These are phyloP conservation scores for Leccinum solheimii DNA, from an alignment of 1,284 basidiomycete genomes.

Conservation along the genomic window DNA sequence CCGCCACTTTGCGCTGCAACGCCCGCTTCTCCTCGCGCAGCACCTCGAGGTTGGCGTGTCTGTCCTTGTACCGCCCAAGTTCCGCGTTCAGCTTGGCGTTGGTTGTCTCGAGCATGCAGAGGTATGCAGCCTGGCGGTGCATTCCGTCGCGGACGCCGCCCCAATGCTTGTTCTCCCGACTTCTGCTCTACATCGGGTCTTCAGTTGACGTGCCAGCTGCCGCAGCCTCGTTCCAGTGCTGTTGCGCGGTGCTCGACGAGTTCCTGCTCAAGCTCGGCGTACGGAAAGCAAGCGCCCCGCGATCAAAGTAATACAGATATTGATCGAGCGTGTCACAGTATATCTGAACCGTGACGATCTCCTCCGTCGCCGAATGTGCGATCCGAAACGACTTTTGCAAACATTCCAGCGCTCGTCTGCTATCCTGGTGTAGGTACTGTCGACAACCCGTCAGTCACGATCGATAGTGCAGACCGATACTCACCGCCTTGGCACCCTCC, in stretches of 20 bases:
- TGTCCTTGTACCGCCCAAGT: conserved; percentile 51
- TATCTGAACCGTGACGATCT: no score
- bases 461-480: no score
- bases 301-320: no score
- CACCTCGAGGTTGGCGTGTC: conserved; percentile 63
- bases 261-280: conserved; percentile 45
- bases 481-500: no score
- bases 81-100: conserved; percentile 62
- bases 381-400: no score
- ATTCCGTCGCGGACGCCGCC: conserved; percentile 61
- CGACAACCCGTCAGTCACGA: no score
- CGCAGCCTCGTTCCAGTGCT: conserved; percentile 41
- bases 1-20: conserved; percentile 57
- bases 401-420: no score
- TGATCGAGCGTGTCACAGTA: no score
- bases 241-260: conserved; percentile 41
- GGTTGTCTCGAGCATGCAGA: conserved; percentile 59
- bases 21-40: conserved; percentile 72
- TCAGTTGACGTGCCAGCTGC: neutral
- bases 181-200: conserved; percentile 16
- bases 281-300: no score
- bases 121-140: conserved; percentile 58
- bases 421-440: no score
- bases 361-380: no score
- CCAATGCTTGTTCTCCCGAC: conserved; percentile 51